Percentiles rank a stretch among this genome's conserved stretches.
Evolutionary conservation across 73 alveolate species (phyloP).

Genomic region (Effrenium voratum): DNA sequence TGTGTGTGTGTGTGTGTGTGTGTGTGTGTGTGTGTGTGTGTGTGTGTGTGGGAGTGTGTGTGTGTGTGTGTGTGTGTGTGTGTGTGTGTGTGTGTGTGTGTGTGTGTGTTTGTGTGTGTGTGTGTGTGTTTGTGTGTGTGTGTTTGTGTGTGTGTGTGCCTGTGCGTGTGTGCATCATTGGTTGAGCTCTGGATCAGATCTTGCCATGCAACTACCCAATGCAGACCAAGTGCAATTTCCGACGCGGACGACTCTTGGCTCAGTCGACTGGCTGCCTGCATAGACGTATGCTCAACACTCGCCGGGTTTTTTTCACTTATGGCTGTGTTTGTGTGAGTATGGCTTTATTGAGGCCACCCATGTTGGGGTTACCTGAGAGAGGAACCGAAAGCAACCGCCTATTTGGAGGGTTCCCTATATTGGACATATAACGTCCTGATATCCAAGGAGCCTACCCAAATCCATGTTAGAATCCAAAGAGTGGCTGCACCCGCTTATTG

Average conservation of each 20-base stretch:
- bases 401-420: too few species aligned
- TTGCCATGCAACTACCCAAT: neutral
- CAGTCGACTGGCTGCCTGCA: neutral
- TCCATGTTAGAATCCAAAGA: too few species aligned
- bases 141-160: neutral
- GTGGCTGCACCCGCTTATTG: neutral
- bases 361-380: too few species aligned
- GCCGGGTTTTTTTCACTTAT: neutral
- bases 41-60: neutral
- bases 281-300: neutral
- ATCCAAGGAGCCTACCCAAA: too few species aligned
- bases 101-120: neutral
- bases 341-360: too few species aligned
- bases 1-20: neutral
- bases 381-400: too few species aligned
- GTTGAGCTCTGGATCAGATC: neutral
- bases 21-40: neutral
- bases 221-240: neutral
- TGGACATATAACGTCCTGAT: too few species aligned
- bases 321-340: too few species aligned
- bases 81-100: neutral
- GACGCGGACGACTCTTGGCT: neutral
- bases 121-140: neutral
- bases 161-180: neutral
- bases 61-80: neutral